phyloP scores from a whole-genome alignment of 176 grass and related monocot genomes.

The Aegilops tauschii region DNA sequence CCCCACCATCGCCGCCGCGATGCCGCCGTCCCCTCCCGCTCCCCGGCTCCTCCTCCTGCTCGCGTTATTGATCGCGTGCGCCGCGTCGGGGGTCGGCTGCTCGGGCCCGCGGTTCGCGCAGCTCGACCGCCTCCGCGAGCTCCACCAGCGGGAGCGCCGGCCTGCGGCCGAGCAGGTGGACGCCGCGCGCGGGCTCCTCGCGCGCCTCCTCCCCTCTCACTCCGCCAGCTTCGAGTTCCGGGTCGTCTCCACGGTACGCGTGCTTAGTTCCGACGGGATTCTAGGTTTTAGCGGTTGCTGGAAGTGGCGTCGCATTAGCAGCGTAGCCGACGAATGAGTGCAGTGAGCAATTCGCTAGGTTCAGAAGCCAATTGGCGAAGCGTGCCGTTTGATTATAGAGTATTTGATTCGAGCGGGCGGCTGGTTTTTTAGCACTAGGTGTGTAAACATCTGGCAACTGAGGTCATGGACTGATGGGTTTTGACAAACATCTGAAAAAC shows the following conservation, averaged over 20 bases:
- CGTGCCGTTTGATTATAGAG: neutral
- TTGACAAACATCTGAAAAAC: neutral
- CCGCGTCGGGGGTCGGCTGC: neutral
- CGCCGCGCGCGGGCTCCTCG: slow-evolving; percentile 42
- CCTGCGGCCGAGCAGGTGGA: slow-evolving; percentile 41
- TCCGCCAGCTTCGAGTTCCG: slow-evolving; percentile 58
- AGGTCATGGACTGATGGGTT: neutral
- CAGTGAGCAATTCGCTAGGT: neutral
- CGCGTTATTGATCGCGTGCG: slow-evolving; percentile 14
- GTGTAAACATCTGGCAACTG: neutral
- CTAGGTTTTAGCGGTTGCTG: neutral
- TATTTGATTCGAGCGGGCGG: neutral
- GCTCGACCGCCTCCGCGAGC: slow-evolving; percentile 48
- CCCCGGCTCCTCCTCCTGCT: slow-evolving; percentile 14
- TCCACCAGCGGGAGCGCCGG: slow-evolving; percentile 44
- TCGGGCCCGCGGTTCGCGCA: slow-evolving; percentile 31
- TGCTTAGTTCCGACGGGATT: neutral
- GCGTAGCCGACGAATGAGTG: neutral
- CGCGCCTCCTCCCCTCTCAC: slow-evolving; percentile 61
- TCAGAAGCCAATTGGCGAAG: neutral
- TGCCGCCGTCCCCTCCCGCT: neutral
- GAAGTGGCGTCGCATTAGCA: neutral
- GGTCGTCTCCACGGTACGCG: slow-evolving; percentile 47
- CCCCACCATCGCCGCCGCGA: neutral
- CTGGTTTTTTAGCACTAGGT: neutral